phyloP scores from a whole-genome alignment of 306 rosid species.

The Citrullus mucosospermus region DNA sequence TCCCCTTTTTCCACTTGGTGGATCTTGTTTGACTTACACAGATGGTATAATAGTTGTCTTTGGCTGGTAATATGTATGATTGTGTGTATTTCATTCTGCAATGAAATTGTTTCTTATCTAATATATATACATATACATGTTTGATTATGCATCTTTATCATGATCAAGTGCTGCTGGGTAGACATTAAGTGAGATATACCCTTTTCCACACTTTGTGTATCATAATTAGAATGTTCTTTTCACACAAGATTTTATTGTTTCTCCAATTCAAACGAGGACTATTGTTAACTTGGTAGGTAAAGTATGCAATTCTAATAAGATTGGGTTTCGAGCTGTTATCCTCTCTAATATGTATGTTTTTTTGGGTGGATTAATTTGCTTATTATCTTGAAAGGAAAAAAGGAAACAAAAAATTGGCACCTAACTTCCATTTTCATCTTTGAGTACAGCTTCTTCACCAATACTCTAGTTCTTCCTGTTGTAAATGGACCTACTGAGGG shows the following conservation, averaged over 20 bases:
- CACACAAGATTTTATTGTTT: not conserved
- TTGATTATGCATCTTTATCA: not conserved
- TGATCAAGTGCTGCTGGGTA: not conserved
- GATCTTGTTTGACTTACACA: not conserved
- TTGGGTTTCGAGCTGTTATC: not conserved
- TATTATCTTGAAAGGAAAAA: not conserved
- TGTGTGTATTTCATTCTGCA: not conserved
- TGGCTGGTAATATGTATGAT: not conserved
- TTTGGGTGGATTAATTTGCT: not conserved
- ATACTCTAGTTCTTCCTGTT: constrained; percentile 78
- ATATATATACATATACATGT: not conserved
- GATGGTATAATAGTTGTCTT: not conserved
- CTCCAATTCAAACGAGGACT: not conserved
- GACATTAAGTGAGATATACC: not conserved
- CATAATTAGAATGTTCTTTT: not conserved
- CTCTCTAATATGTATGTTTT: not conserved
- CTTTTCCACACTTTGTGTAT: not conserved
- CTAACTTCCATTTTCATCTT: not conserved
- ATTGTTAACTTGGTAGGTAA: not conserved
- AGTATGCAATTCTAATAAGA: not conserved
- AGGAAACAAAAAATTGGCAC: not conserved
- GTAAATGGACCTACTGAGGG: constrained; percentile 98
- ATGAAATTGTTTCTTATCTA: too few species aligned
- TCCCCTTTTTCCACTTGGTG: not conserved
- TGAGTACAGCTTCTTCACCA: constrained; percentile 69